phyloP scores from a whole-genome alignment of 805 yeast species.

The Barnettozyma populi region DNA sequence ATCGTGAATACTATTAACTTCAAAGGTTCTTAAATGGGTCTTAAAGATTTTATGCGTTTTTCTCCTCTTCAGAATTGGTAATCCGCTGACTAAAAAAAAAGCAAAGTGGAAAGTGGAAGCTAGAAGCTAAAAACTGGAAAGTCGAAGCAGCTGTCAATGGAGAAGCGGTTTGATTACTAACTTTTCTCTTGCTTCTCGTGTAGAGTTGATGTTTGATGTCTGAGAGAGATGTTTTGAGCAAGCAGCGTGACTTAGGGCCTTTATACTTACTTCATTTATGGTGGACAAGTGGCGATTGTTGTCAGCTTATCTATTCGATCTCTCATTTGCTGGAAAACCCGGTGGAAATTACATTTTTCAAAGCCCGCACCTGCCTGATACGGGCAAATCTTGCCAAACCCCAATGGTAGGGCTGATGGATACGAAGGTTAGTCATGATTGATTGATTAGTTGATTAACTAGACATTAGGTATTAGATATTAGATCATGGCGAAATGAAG shows the following conservation, averaged over 20 bases:
- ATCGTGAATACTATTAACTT: no score
- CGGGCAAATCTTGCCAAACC: background rate
- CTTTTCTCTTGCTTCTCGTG: no score
- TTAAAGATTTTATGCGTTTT: background rate
- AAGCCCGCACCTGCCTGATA: background rate
- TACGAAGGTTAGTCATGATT: no score
- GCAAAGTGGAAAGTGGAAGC: background rate
- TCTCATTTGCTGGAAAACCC: background rate
- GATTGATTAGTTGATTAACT: no score
- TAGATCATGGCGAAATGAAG: background rate
- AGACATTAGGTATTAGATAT: background rate
- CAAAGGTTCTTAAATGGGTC: background rate
- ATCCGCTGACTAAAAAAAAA: constrained; percentile 2
- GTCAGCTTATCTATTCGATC: constrained; percentile 2
- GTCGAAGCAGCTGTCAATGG: no score
- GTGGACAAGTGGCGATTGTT: background rate
- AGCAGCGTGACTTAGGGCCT: background rate
- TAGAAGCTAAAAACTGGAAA: no score
- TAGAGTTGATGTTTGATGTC: no score
- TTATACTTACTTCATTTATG: no score
- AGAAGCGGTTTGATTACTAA: no score
- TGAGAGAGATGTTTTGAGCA: no score
- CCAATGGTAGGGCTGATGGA: no score
- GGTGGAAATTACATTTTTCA: background rate
- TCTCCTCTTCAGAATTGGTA: background rate